Percentiles rank a stretch among this genome's conserved stretches.
Evolutionary conservation across 441 rosid species (phyloP).

Genomic region (Erysimum pusillum): DNA sequence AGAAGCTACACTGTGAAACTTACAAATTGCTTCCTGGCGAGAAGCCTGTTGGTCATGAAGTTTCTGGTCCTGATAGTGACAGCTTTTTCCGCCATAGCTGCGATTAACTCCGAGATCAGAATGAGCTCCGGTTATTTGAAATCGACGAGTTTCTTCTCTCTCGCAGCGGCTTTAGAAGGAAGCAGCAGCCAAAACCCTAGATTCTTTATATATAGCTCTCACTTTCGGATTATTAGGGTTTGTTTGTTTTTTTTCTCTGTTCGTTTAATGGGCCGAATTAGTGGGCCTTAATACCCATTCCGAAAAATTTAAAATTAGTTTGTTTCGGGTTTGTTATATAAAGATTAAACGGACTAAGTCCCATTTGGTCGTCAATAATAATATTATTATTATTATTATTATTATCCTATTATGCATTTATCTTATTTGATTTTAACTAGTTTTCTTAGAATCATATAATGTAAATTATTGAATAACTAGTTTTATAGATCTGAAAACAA

Average conservation of each 20-base stretch:
- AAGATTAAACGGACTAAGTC: too few species aligned
- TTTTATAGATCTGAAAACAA: too few species aligned
- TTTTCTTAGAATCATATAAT: too few species aligned
- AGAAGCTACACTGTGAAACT: background rate
- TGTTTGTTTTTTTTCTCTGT: background rate
- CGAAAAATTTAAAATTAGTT: too few species aligned
- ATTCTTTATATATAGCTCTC: constrained; percentile 13
- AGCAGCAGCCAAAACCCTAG: constrained; percentile 33
- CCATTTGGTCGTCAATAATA: too few species aligned
- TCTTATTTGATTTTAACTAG: too few species aligned
- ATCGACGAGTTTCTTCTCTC: constrained; percentile 20
- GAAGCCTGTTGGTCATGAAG: constrained; percentile 94
- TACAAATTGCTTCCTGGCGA: constrained; percentile 90
- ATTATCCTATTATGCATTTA: too few species aligned
- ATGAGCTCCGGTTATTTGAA: constrained; percentile 29
- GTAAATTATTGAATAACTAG: too few species aligned
- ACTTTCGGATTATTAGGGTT: constrained; percentile 39
- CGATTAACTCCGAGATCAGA: constrained; percentile 33
- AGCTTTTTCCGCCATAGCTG: constrained; percentile 86
- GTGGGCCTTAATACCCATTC: too few species aligned
- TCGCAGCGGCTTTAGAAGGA: constrained; percentile 25
- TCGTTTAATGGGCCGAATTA: background rate
- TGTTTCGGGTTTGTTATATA: too few species aligned
- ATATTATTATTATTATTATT: too few species aligned
- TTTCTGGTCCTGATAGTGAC: constrained; percentile 83